Percentiles rank a stretch among this genome's conserved stretches.
Evolutionary conservation across 2,329 filamentous ascomycete genomes (phyloP).

Genomic region (Arthrobotrys sphaeroides): DNA sequence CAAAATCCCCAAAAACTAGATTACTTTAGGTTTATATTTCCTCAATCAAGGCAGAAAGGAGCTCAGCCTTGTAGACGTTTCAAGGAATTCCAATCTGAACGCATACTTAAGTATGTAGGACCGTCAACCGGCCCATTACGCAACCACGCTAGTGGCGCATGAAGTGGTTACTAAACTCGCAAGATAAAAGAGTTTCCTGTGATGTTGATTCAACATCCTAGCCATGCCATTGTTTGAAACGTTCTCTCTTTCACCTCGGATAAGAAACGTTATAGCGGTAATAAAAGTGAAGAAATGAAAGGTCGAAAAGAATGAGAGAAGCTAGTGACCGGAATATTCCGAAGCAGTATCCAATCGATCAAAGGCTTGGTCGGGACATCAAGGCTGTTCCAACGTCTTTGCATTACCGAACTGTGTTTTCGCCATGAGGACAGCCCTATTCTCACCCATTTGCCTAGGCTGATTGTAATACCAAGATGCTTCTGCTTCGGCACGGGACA

Average conservation of each 20-base stretch:
- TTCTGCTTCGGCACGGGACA: constrained; percentile 12
- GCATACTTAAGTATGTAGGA: too few species aligned
- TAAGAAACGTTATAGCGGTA: too few species aligned
- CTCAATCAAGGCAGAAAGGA: constrained; percentile 8
- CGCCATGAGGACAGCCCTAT: neutral
- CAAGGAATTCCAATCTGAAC: neutral
- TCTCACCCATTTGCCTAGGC: constrained; percentile 1
- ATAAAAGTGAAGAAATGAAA: too few species aligned
- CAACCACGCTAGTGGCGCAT: neutral
- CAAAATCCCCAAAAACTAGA: constrained; percentile 9
- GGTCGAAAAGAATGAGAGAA: too few species aligned
- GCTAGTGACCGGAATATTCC: neutral
- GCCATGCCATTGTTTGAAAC: too few species aligned
- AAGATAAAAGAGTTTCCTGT: too few species aligned
- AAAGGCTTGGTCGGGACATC: neutral
- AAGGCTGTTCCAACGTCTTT: constrained; percentile 16
- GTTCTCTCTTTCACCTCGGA: too few species aligned
- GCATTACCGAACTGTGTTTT: constrained; percentile 3
- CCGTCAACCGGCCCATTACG: neutral
- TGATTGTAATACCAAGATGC: neutral
- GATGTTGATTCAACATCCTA: too few species aligned
- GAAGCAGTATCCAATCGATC: neutral
- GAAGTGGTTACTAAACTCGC: too few species aligned
- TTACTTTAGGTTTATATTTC: constrained; percentile 7
- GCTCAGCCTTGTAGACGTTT: constrained; percentile 36